Evolutionary conservation across 768 basidiomycete genomes (phyloP).

Genomic region (Gymnopilus junonius): DNA sequence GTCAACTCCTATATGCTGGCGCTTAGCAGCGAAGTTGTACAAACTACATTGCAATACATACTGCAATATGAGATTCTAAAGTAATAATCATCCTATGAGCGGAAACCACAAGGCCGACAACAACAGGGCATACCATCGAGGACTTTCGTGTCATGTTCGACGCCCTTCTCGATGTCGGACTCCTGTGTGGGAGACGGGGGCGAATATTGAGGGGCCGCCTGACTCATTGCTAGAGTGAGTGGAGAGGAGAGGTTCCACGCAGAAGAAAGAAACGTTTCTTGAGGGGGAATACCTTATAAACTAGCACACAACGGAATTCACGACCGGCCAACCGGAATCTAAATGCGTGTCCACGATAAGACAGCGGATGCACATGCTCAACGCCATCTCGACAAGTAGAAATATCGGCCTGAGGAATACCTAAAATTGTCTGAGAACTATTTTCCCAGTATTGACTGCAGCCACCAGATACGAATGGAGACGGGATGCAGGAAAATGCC

Average conservation of each 20-base stretch:
- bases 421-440: constrained; percentile 7
- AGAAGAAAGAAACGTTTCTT: not conserved
- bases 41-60: constrained; percentile 14
- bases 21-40: not conserved
- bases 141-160: constrained; percentile 18
- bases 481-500: not conserved
- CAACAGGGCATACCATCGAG: constrained; percentile 29
- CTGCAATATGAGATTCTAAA: constrained; percentile 35
- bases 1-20: constrained; percentile 31
- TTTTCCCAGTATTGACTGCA: constrained; percentile 6
- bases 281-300: constrained; percentile 21
- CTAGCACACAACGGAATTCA: constrained; percentile 12
- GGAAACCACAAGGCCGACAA: not conserved
- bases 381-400: not conserved
- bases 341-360: constrained; percentile 20
- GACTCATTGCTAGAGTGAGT: constrained; percentile 27
- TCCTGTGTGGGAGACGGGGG: constrained; percentile 14
- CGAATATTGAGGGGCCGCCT: constrained; percentile 29
- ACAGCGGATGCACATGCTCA: constrained; percentile 25
- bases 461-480: not conserved
- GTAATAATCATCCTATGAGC: not conserved
- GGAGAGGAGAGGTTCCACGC: constrained; percentile 18
- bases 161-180: constrained; percentile 31
- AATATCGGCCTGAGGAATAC: constrained; percentile 2
- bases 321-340: constrained; percentile 17